A percentile compares a stretch with the other conserved stretches of the same genome.
Evolutionary conservation across 2,329 filamentous ascomycete species (phyloP).

Genomic region (Ilyonectria mors-panacis): DNA sequence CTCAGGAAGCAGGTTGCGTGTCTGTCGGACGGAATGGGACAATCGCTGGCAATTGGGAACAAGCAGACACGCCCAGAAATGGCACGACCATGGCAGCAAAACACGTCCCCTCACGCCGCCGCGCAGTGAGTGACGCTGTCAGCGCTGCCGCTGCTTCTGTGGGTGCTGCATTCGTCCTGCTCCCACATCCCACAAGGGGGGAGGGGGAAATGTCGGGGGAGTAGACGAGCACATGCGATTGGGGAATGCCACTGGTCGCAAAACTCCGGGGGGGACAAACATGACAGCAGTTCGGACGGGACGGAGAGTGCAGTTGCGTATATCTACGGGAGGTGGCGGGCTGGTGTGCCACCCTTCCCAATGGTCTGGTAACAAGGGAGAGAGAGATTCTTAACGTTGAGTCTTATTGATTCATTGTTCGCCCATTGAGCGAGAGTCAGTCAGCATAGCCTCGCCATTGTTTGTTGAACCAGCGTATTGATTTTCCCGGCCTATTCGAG

Average conservation of each 20-base stretch:
- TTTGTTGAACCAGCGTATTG: neutral
- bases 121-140: neutral
- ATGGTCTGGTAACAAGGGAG: slow-evolving; percentile 20
- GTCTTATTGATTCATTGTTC: slow-evolving; percentile 8
- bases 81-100: neutral
- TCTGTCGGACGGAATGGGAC: slow-evolving; percentile 13
- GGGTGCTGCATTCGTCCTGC: neutral
- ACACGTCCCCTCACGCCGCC: neutral
- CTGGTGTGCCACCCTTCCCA: slow-evolving; percentile 20
- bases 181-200: neutral
- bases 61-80: slow-evolving; percentile 4
- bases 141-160: neutral
- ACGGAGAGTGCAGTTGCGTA: slow-evolving; percentile 3
- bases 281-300: slow-evolving; percentile 6
- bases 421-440: neutral
- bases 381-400: slow-evolving; percentile 13
- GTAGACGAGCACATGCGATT: slow-evolving; percentile 22
- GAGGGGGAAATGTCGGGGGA: slow-evolving; percentile 10
- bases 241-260: slow-evolving; percentile 20
- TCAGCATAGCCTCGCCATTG: neutral
- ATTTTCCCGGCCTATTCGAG: neutral
- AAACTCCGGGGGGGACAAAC: too few species aligned
- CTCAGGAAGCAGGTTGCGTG: slow-evolving; percentile 8
- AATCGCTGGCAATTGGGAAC: slow-evolving; percentile 17
- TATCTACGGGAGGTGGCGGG: neutral